A percentile compares a stretch with the other conserved stretches of the same genome.
Conservation (phyloP, 495 filamentous ascomycete genomes). For the Tetracladium setigerum region DNA sequence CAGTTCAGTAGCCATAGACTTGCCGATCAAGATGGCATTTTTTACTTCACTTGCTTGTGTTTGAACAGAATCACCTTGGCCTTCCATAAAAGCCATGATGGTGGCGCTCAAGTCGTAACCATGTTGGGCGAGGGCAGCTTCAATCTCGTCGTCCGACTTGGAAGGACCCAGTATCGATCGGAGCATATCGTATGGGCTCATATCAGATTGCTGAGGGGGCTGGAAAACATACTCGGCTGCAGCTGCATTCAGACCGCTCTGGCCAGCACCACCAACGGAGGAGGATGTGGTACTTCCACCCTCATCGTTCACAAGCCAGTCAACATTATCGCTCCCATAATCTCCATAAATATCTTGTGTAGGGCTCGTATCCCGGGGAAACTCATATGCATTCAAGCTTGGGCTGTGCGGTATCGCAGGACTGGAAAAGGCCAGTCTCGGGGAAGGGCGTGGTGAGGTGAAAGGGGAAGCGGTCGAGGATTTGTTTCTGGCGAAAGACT, state of each 20-base stretch:
- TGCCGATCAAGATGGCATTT: conserved; percentile 69
- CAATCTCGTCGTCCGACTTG: conserved; percentile 88
- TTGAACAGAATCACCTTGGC: conserved; percentile 36
- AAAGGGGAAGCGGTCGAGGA: conserved; percentile 84
- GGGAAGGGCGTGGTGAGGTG: conserved; percentile 87
- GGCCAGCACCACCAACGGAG: conserved; percentile 40
- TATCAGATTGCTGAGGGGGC: conserved; percentile 63
- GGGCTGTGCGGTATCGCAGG: conserved; percentile 94
- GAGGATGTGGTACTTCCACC: conserved; percentile 69
- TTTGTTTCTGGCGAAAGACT: conserved; percentile 61
- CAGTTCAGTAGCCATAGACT: conserved; percentile 69
- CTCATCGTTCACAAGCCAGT: conserved; percentile 94
- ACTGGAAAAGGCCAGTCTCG: conserved; percentile 80
- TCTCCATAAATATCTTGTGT: conserved; percentile 84
- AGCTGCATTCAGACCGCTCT: conserved; percentile 61
- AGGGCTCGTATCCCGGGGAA: conserved; percentile 63
- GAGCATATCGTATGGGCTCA: conserved; percentile 98
- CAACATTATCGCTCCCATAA: conserved; percentile 85
- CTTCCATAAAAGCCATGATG: conserved; percentile 75
- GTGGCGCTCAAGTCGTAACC: conserved; percentile 90
- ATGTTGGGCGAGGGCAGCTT: conserved; percentile 77
- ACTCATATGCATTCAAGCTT: conserved; percentile 88
- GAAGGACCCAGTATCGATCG: conserved; percentile 88
- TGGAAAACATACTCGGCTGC: conserved; percentile 69
- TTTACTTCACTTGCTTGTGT: conserved; percentile 40